phyloP scores from a whole-genome alignment of 495 filamentous ascomycete genomes.

The Aspergillus kassunensis region DNA sequence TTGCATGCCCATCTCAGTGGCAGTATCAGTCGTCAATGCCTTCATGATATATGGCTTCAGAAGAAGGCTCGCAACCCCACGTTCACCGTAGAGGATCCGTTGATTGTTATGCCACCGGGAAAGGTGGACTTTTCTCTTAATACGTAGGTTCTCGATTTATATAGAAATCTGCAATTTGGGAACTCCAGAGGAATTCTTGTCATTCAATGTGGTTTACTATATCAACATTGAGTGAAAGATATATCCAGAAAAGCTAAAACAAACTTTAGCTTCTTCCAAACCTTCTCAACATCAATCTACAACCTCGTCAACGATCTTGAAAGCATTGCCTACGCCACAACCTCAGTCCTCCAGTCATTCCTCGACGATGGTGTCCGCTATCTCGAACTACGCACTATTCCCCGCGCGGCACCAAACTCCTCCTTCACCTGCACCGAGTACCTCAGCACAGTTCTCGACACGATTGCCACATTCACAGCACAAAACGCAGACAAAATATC shows the following conservation, averaged over 20 bases:
- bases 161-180: too few species aligned
- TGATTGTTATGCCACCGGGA: conserved; percentile 61
- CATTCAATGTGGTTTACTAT: too few species aligned
- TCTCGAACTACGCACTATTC: conserved; percentile 78
- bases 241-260: conserved; percentile 5
- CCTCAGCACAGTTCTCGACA: conserved; percentile 57
- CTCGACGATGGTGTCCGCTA: conserved; percentile 69
- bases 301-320: conserved; percentile 56
- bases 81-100: conserved; percentile 59
- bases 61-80: conserved; percentile 50
- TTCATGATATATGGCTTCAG: conserved; percentile 69
- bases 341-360: conserved; percentile 67
- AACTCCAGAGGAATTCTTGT: too few species aligned
- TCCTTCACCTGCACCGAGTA: conserved; percentile 59
- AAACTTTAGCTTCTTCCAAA: conserved; percentile 63
- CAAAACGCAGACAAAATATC: conserved; percentile 36
- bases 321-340: conserved; percentile 59
- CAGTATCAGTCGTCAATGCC: conserved; percentile 69
- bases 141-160: conserved; percentile 46
- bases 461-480: conserved; percentile 47
- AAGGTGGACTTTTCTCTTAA: conserved; percentile 68
- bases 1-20: conserved; percentile 82
- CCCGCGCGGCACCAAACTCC: conserved; percentile 52
- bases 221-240: neutral
- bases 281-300: conserved; percentile 79